Evolutionary conservation across 768 basidiomycete species (phyloP), one percentile per base, ranked within the genome.

Genomic region (Pholiota conissans): DNA sequence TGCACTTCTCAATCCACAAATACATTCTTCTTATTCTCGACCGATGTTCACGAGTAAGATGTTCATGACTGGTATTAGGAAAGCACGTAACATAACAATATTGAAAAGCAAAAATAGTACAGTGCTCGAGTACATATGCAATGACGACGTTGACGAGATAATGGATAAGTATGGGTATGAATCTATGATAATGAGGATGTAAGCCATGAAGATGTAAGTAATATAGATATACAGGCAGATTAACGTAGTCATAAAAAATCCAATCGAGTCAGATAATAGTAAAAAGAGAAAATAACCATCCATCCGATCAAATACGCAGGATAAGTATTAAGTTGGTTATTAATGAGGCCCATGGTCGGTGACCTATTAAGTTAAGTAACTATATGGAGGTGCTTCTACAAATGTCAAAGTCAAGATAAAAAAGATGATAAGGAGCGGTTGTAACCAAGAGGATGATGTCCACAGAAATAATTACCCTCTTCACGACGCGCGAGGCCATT

Each of bases 401-500:
- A 22, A 40, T n/a, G 39, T 18, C 39, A 40, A 32, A 32, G 3
- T 40, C 39, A 40, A 40, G 42, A 45, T 7, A 45, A 66, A 65
- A n/a, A 70, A 71, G 70, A 73, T 74, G 63, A 52, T 65, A 75
- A 71, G 51, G 71, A 72, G 71, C 73, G 74, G 74, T 57, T 73
- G 74, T 79, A 75, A 71, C 72, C 67, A 76, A 63, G 69, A 63
- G 56, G 54, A 16, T 49, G 56, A 68, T 66, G 61, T 64, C 64
- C 69, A 69, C 67, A 64, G 56, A 57, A 61, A 60, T 58, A 56
- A 46, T 54, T 55, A 49, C 34, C 39, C 34, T 73, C 80, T 72
- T 82, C 20, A 45, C 64, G 77, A 78, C 63, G 76, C 73, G 67
- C 76, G 72, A 67, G 75, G 65, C 79, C 80, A 84, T 69, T 80